phyloP scores from a whole-genome alignment of 2,329 filamentous ascomycete genomes.

The Paracoccidioides brasiliensis region DNA sequence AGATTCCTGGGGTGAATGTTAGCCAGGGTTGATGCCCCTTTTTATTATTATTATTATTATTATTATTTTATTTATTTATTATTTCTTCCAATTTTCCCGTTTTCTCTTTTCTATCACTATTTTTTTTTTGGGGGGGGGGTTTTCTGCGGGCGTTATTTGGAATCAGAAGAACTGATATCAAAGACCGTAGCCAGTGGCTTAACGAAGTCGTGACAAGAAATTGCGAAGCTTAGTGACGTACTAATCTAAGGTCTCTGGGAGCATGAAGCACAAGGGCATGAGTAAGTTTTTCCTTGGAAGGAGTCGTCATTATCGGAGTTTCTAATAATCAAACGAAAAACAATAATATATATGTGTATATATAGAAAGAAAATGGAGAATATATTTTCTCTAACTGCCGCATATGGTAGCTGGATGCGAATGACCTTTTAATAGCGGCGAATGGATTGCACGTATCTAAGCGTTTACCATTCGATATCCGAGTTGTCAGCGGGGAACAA shows the following conservation, averaged over 20 bases:
- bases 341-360: neutral
- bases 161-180: neutral
- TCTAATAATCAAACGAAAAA: neutral
- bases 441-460: too few species aligned
- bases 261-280: conserved; percentile 45
- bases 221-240: conserved; percentile 21
- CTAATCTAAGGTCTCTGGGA: conserved; percentile 46
- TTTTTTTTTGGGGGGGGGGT: neutral
- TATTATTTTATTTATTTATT: too few species aligned
- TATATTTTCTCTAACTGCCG: too few species aligned
- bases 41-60: too few species aligned
- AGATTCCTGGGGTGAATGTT: conserved; percentile 34
- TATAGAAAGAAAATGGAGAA: neutral
- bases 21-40: too few species aligned
- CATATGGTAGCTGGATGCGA: too few species aligned
- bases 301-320: neutral
- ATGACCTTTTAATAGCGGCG: too few species aligned
- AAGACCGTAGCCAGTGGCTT: neutral
- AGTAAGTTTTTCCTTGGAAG: conserved; percentile 9
- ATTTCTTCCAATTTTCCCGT: too few species aligned
- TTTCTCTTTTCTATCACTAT: neutral
- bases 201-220: neutral
- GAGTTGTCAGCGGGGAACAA: too few species aligned
- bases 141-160: neutral
- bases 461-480: too few species aligned